Evolutionary conservation across 2,329 filamentous ascomycete species (phyloP).

Genomic region (Monosporascus sp.): DNA sequence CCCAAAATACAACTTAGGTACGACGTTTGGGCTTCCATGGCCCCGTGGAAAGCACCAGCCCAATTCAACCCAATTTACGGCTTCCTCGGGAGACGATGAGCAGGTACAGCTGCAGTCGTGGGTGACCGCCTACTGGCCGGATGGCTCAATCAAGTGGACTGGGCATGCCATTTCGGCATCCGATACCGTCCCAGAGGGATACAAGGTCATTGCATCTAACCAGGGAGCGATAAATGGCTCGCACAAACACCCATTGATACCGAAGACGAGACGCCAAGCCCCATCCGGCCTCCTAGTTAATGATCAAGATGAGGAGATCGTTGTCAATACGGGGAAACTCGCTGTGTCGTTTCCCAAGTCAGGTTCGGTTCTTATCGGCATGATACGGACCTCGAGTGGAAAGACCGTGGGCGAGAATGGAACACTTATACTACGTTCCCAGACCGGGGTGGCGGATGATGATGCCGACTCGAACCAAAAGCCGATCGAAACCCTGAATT

Average conservation of each 20-base stretch:
- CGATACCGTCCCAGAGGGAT: constrained; percentile 34
- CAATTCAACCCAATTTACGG: constrained; percentile 32
- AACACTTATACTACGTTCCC: constrained; percentile 47
- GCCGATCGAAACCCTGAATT: constrained; percentile 36
- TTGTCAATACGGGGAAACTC: constrained; percentile 40
- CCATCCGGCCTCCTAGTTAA: constrained; percentile 9
- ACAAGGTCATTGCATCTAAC: constrained; percentile 32
- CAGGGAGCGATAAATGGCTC: neutral
- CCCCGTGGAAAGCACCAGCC: constrained; percentile 33
- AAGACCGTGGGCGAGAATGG: constrained; percentile 41
- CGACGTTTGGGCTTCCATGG: constrained; percentile 41
- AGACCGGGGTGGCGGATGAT: constrained; percentile 39
- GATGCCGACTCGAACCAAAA: constrained; percentile 27
- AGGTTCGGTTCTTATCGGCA: constrained; percentile 33
- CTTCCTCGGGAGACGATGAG: constrained; percentile 18
- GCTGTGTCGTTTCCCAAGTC: constrained; percentile 36
- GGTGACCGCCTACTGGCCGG: constrained; percentile 54
- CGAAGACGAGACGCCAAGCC: constrained; percentile 3
- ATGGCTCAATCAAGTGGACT: constrained; percentile 58
- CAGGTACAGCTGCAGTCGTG: constrained; percentile 43
- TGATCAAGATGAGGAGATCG: constrained; percentile 24
- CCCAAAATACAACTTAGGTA: constrained; percentile 29
- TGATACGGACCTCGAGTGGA: constrained; percentile 34
- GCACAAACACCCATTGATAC: constrained; percentile 4
- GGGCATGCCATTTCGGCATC: constrained; percentile 48